Evolutionary conservation across 1,284 basidiomycete species (phyloP).

Genomic region (Ustilago loliicola): DNA sequence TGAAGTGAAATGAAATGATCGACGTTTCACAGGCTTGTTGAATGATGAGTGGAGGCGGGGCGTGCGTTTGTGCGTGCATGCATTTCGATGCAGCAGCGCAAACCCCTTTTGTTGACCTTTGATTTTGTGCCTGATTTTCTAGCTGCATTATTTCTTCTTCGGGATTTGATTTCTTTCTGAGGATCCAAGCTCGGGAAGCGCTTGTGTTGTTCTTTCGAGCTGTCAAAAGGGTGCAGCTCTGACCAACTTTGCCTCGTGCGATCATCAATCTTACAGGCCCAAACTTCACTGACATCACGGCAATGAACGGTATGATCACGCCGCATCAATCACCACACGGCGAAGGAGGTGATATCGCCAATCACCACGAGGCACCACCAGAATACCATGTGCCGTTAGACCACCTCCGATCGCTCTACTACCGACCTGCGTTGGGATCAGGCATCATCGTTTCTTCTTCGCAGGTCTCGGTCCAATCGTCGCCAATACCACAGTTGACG

Average conservation of each 20-base stretch:
- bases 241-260: neutral
- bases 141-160: neutral
- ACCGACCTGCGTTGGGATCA: slow-evolving; percentile 42
- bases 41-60: slow-evolving; percentile 9
- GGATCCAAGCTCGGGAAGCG: neutral
- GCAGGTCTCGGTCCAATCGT: slow-evolving; percentile 1
- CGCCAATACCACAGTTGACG: slow-evolving; percentile 1
- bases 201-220: neutral
- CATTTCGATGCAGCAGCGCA: neutral
- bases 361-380: slow-evolving; percentile 21
- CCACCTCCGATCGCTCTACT: slow-evolving; percentile 50
- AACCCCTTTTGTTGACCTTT: neutral
- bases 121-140: slow-evolving; percentile 10
- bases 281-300: neutral
- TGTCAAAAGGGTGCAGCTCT: slow-evolving; percentile 1
- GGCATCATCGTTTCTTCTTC: slow-evolving; percentile 43
- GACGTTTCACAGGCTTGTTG: neutral
- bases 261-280: neutral
- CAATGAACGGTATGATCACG: neutral
- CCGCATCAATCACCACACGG: neutral
- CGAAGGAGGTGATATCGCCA: slow-evolving; percentile 27
- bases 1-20: neutral
- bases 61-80: slow-evolving; percentile 6
- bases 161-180: neutral
- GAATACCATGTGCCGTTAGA: slow-evolving; percentile 45